phyloP scores from a whole-genome alignment of 768 basidiomycete species.

The Rhodosporidiobolus sp. region DNA sequence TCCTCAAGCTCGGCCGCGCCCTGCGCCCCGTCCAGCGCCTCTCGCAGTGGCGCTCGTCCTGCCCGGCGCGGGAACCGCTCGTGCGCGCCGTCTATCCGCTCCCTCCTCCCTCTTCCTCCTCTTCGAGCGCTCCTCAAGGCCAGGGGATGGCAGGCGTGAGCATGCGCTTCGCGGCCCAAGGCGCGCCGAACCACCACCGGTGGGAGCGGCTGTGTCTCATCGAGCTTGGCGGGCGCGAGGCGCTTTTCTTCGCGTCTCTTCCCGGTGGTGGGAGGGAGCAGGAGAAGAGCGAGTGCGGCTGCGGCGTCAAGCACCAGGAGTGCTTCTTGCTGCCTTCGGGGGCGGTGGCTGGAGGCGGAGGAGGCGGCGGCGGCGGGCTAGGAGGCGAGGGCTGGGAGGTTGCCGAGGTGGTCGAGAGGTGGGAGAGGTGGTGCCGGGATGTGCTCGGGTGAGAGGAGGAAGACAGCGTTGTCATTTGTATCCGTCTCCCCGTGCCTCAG shows the following conservation, averaged over 20 bases:
- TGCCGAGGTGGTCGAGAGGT: slow-evolving; percentile 23
- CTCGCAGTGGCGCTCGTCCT: slow-evolving; percentile 24
- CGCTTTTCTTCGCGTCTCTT: background rate
- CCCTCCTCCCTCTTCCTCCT: background rate
- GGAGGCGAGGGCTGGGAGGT: background rate
- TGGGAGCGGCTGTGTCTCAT: slow-evolving; percentile 36
- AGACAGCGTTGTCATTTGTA: too few relatives aligned
- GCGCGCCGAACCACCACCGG: slow-evolving; percentile 12
- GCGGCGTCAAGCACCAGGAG: slow-evolving; percentile 24
- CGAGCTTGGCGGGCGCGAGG: slow-evolving; percentile 22
- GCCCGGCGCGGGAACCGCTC: slow-evolving; percentile 32
- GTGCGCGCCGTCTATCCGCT: slow-evolving; percentile 20
- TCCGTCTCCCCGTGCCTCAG: too few relatives aligned
- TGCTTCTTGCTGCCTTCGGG: slow-evolving; percentile 18
- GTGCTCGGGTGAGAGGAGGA: slow-evolving; percentile 8
- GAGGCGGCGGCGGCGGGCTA: too few relatives aligned
- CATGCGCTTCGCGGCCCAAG: background rate
- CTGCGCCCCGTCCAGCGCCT: slow-evolving; percentile 16
- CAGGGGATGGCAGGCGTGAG: background rate
- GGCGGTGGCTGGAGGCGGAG: background rate
- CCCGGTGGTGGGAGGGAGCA: background rate
- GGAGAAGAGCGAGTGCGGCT: slow-evolving; percentile 9
- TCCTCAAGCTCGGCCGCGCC: slow-evolving; percentile 30
- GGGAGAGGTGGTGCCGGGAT: slow-evolving; percentile 28
- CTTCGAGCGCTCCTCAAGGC: background rate